Base-by-base conservation (phyloP, 2,329 filamentous ascomycete genomes). In the Colletotrichum musae region DNA sequence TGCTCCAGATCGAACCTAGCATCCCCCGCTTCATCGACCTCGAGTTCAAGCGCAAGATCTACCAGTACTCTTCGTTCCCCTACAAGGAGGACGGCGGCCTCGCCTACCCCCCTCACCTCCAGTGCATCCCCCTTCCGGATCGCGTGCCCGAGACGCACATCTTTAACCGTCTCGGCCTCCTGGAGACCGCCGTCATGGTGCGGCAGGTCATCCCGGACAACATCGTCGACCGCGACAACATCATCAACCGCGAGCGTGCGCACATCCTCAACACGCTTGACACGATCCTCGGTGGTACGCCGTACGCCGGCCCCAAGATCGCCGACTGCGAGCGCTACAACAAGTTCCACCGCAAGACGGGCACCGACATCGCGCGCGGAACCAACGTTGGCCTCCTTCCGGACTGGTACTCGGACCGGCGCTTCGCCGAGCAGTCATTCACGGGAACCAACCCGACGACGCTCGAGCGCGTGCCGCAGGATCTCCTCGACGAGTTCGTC, bases 381-480 rank as follows among this genome's bases (percentile, higher is more conserved):
- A 70, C 74, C 21, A 80, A 80, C 62, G 74, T 80, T 24, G 79
- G 78, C 7, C 63, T 80, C 26, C 73, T 79, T 9, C 73, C 61
- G 12, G 61, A 64, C 52, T 64, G 61, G 61, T 58, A 41, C 28
- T 77, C 10, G 81, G 61, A 64, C 65, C 76, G 79, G 4, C 76
- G 82, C 18, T 85, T 85, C 54, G 83, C 82, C 2, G 79, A 85
- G 50, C 83, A 85, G 74, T 78, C 78, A 12, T 80, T 85, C 58
- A 83, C 79, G 0, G 83, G 83, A 4, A 78, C 78, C 43, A 84
- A 85, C 71, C 83, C 83, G 1, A 80, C 80, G 1, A 84, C 82
- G 9, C 82, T 85, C 73, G 82, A 84, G 69, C 85, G 66, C 21
- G 79, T 80, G 1, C 75, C 77, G 4, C 50, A 75, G 26, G 68